Evolutionary conservation across 352 stramenopile genomes (phyloP).

Genomic region (Pythium rishiriense): DNA sequence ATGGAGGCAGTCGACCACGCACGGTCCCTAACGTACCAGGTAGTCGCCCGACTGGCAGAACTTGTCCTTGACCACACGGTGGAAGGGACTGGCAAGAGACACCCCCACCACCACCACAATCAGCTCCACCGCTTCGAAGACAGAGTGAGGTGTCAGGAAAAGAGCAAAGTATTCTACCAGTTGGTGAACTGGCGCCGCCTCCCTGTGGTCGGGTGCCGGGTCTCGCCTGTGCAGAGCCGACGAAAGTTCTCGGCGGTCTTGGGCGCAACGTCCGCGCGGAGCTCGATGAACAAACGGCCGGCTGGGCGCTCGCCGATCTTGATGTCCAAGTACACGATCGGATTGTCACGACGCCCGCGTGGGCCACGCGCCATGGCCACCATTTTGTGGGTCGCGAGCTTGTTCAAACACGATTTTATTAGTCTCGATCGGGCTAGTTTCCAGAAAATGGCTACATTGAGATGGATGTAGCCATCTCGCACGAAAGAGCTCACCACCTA

Average conservation of each 20-base stretch:
- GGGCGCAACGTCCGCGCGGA: conserved; percentile 94
- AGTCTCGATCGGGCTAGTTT: background rate
- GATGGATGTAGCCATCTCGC: conserved; percentile 13
- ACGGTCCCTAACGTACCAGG: no score
- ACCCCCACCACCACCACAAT: background rate
- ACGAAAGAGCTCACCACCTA: no score
- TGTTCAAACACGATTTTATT: background rate
- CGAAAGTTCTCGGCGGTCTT: conserved; percentile 97
- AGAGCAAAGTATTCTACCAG: conserved; percentile 45
- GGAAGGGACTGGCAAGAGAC: conserved; percentile 58
- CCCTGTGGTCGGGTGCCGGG: conserved; percentile 43
- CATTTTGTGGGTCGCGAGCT: conserved; percentile 6
- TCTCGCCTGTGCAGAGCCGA: conserved; percentile 94
- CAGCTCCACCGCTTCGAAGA: background rate
- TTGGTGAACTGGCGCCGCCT: conserved; percentile 55
- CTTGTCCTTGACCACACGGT: conserved; percentile 90
- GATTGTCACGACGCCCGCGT: conserved; percentile 47
- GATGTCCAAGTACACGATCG: conserved; percentile 96
- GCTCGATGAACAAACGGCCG: conserved; percentile 93
- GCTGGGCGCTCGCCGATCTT: conserved; percentile 83
- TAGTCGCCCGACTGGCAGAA: conserved; percentile 94
- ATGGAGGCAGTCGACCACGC: no score
- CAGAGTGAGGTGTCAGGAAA: background rate
- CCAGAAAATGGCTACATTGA: conserved; percentile 5
- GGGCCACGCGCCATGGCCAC: background rate